phyloP scores from a whole-genome alignment of 2,329 filamentous ascomycete genomes.

The Aspergillus melleus region DNA sequence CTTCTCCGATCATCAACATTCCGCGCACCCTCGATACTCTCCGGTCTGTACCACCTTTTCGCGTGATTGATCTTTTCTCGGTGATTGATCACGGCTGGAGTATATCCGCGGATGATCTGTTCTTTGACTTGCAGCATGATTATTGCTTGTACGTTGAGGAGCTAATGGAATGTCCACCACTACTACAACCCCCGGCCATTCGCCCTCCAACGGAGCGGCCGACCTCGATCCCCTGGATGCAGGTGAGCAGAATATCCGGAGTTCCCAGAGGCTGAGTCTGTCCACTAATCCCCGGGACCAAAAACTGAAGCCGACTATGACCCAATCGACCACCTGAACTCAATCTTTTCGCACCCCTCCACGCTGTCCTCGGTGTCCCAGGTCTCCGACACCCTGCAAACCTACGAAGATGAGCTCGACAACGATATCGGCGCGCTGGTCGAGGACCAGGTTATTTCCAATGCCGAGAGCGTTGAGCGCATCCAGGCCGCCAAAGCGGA shows the following conservation, averaged over 20 bases:
- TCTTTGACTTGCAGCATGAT: slow-evolving; percentile 21
- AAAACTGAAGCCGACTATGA: slow-evolving; percentile 73
- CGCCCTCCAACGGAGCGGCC: slow-evolving; percentile 39
- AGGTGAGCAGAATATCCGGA: slow-evolving; percentile 33
- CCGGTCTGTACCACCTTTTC: neutral
- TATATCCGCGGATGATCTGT: slow-evolving; percentile 5
- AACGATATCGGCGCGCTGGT: slow-evolving; percentile 72
- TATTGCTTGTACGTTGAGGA: slow-evolving; percentile 22
- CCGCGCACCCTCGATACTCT: slow-evolving; percentile 2
- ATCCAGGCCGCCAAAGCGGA: slow-evolving; percentile 91
- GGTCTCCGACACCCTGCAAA: slow-evolving; percentile 71
- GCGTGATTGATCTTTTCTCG: neutral
- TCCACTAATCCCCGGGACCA: slow-evolving; percentile 6
- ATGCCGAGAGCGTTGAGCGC: slow-evolving; percentile 82
- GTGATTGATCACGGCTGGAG: neutral
- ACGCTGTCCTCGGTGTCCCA: slow-evolving; percentile 74
- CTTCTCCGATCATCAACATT: slow-evolving; percentile 7
- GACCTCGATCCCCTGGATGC: slow-evolving; percentile 45
- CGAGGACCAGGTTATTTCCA: slow-evolving; percentile 75
- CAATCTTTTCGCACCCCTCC: slow-evolving; percentile 87
- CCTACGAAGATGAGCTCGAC: slow-evolving; percentile 80
- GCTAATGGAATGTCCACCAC: slow-evolving; percentile 39
- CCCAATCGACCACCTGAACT: slow-evolving; percentile 88
- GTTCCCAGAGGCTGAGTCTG: neutral
- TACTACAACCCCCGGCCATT: slow-evolving; percentile 33